phyloP scores from a whole-genome alignment of 805 yeast genomes.

The Pichia californica region DNA sequence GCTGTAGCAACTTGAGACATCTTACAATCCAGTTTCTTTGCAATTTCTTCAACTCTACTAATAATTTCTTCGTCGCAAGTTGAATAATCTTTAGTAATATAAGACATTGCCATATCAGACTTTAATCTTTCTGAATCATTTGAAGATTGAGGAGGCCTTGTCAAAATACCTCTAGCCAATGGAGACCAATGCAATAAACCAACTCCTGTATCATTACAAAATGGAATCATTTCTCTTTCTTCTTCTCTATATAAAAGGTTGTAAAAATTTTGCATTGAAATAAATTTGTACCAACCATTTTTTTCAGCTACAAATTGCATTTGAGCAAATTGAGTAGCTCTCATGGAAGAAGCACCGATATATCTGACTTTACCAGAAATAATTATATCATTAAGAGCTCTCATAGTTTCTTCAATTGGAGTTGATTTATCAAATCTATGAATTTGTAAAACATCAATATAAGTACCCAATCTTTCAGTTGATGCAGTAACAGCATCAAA shows the following conservation, averaged over 20 bases:
- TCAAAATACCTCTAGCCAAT: slow-evolving; percentile 40
- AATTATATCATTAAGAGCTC: slow-evolving; percentile 46
- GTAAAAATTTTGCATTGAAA: slow-evolving; percentile 52
- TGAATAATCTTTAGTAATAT: slow-evolving; percentile 12
- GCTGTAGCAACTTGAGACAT: slow-evolving; percentile 53
- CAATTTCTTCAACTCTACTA: slow-evolving; percentile 46
- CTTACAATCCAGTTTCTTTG: slow-evolving; percentile 38
- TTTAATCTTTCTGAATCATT: slow-evolving; percentile 16
- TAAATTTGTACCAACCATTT: slow-evolving; percentile 49
- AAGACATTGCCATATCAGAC: slow-evolving; percentile 29
- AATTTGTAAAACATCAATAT: slow-evolving; percentile 48
- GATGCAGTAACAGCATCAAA: slow-evolving; percentile 36
- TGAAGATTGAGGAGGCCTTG: slow-evolving; percentile 3
- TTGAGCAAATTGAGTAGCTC: slow-evolving; percentile 45
- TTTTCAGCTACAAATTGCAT: slow-evolving; percentile 51
- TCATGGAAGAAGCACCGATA: slow-evolving; percentile 59
- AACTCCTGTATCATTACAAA: slow-evolving; percentile 43
- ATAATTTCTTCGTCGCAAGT: slow-evolving; percentile 33
- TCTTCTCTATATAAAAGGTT: slow-evolving; percentile 54
- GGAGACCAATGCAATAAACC: slow-evolving; percentile 60
- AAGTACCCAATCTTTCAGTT: slow-evolving; percentile 42
- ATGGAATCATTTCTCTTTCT: slow-evolving; percentile 54
- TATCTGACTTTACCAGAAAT: slow-evolving; percentile 41
- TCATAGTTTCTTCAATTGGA: slow-evolving; percentile 49
- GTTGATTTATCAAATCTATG: slow-evolving; percentile 47